Base-by-base conservation (phyloP, 257 asterid species). In the Petrea volubilis region DNA sequence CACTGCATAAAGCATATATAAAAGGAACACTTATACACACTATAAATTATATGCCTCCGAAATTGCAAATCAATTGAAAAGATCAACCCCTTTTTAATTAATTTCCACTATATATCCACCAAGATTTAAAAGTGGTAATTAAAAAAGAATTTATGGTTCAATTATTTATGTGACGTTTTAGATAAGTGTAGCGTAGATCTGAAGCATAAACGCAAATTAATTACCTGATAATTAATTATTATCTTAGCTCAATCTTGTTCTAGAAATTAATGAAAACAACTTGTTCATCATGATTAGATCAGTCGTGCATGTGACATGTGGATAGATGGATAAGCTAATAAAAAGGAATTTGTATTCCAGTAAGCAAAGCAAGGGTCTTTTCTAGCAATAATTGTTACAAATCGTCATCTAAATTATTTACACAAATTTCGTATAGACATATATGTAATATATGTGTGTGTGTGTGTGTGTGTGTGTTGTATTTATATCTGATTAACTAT, bases 261-360 rank as follows among this genome's bases (percentile, higher is more conserved):
- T 12, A 29, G 11, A 60, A 63, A 60, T 51, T 13, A 41, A 40
- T 57, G 44, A 11, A 68, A n/a, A 36, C 47, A 9, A 29, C 12
- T 20, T 27, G 13, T 17, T 12, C 10, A 34, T 47, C 9, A 64
- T 70, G 38, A 64, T 64, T 17, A 55, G 20, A 28, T 15, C 2
- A 7, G 1, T 24, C 59, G 15, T 73, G 34, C 59, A 24, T 62
- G 70, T 74, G 79, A 73, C 84, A 74, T 61, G 75, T 76, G 82
- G 80, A 63, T 57, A 18, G 49, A 27, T 70, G 78, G 84, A 77
- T 73, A 72, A 74, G 74, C 67, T 67, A 67, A 61, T 55, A 73
- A 31, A n/a, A 36, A 40, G 17, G 23, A 29, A 66, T 60, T 41
- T 31, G 62, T 52, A 49, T 38, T 71, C 33, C 23, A 66, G 29